phyloP scores from a whole-genome alignment of 495 filamentous ascomycete genomes.

The Hyphodiscus hymeniophilus region DNA sequence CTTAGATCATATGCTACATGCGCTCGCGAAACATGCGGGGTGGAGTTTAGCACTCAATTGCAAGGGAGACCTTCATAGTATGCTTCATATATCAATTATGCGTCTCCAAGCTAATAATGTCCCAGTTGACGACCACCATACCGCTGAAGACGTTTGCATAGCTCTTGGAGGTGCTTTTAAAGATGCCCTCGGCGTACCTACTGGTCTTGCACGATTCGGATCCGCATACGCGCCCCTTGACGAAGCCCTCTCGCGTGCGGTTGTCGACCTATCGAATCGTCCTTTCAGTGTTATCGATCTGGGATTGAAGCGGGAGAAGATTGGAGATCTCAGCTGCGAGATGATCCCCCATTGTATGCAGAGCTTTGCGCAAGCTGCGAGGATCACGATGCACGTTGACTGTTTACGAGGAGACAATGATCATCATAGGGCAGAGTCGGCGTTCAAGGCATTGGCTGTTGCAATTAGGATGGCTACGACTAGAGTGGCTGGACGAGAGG shows the following conservation, averaged over 20 bases:
- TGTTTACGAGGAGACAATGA: slow-evolving; percentile 84
- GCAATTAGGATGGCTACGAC: slow-evolving; percentile 69
- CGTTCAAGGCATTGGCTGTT: slow-evolving; percentile 92
- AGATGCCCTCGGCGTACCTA: slow-evolving; percentile 60
- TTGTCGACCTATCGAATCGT: slow-evolving; percentile 88
- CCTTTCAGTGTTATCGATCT: slow-evolving; percentile 78
- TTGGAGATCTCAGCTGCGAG: slow-evolving; percentile 86
- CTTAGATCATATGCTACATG: slow-evolving; percentile 97
- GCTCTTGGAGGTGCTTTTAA: slow-evolving; percentile 83
- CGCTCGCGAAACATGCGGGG: slow-evolving; percentile 87
- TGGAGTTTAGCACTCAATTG: slow-evolving; percentile 80
- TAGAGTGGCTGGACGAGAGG: slow-evolving; percentile 66
- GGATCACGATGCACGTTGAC: slow-evolving; percentile 91
- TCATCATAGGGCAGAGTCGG: slow-evolving; percentile 92
- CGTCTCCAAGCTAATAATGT: neutral
- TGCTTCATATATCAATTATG: slow-evolving; percentile 21
- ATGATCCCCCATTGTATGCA: slow-evolving; percentile 96
- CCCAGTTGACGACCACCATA: slow-evolving; percentile 96
- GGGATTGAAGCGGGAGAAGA: slow-evolving; percentile 78
- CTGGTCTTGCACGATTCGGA: slow-evolving; percentile 84
- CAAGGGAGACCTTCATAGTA: slow-evolving; percentile 85
- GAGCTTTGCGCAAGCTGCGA: slow-evolving; percentile 84
- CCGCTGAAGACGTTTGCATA: slow-evolving; percentile 90
- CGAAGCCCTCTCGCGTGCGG: slow-evolving; percentile 88
- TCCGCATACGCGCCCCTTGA: slow-evolving; percentile 86